Conservation (phyloP, 345 rosid species). For the Linum trigynum region DNA sequence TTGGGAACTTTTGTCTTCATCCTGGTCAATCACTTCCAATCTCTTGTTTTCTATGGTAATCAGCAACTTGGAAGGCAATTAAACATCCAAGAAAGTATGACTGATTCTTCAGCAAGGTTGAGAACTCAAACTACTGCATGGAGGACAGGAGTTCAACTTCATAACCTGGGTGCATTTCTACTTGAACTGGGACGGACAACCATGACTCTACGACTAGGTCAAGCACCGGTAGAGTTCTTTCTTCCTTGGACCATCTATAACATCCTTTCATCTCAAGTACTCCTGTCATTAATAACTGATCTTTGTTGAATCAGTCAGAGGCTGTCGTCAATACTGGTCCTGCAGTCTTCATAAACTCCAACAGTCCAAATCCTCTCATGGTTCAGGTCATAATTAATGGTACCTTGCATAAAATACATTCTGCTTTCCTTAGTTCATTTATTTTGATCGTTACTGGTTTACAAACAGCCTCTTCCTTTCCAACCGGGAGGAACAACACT, state of each 20-base stretch:
- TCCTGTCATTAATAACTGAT: background rate
- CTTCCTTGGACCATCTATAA: background rate
- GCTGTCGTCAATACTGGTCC: slow-evolving; percentile 77
- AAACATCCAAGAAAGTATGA: slow-evolving; percentile 42
- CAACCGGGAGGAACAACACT: slow-evolving; percentile 43
- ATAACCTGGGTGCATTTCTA: slow-evolving; percentile 57
- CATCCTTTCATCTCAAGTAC: background rate
- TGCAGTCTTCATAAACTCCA: slow-evolving; percentile 55
- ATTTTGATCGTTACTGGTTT: slow-evolving; percentile 15
- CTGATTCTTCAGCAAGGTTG: slow-evolving; percentile 29
- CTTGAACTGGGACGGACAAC: slow-evolving; percentile 78
- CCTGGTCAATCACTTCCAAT: background rate
- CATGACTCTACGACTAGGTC: slow-evolving; percentile 66
- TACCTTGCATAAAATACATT: background rate
- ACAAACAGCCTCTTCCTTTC: slow-evolving; percentile 52
- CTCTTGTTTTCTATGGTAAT: slow-evolving; percentile 13
- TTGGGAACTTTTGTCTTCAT: background rate
- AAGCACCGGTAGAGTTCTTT: slow-evolving; percentile 42
- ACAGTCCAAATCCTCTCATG: slow-evolving; percentile 74
- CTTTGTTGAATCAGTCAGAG: slow-evolving; percentile 45
- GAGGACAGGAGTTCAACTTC: slow-evolving; percentile 43
- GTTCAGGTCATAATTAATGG: slow-evolving; percentile 46
- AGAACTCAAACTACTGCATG: slow-evolving; percentile 34
- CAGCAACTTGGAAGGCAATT: slow-evolving; percentile 52
- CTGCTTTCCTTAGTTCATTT: slow-evolving; percentile 5